Base-by-base conservation (phyloP, 495 filamentous ascomycete genomes). In the Cryomyces minteri region DNA sequence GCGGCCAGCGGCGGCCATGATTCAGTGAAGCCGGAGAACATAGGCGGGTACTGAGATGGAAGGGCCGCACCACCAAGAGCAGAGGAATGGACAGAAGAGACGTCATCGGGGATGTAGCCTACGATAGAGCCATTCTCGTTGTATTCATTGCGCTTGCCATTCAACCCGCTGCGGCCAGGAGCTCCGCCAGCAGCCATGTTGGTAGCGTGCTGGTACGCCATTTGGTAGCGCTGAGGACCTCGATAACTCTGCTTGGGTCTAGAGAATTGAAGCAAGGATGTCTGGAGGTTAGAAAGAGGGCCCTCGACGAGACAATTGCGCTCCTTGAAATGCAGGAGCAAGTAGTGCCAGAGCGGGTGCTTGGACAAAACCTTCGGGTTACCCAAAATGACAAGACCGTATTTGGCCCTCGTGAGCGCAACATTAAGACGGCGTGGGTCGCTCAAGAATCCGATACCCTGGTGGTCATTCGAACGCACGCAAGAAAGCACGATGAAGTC, bases 401-500 rank as follows among this genome's bases (percentile, higher is more conserved):
- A 99, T 63, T 94, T 94, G 37, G 90, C 92, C 59, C 90, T 84
- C 43, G 90, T 99, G 43, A 99, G 75, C 11, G 90, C 90, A n/a
- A 99, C 90, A 58, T 99, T 99, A 53, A 99, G 78, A 70, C 90
- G 92, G 51, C 90, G 85, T 39, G 90, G 90, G 54, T 99, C 90
- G 50, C 88, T 95, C 68, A 99, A 72, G 72, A 99, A 99, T 62
- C 90, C 90, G 56, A 99, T 96, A 50, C 90, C 90, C 64, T 99
- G 90, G 58, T 99, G 93, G 53, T 96, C 92, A 54, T 99, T 99
- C 51, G 88, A 95, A 57, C 90, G 86, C 41, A 99, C 90, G 61
- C 90, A 99, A 45, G 90, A 99, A 9, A 96, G 71, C 30, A 99
- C 88, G 51, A 99, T 96, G 58, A 93, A 99, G 54, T 99, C 90